Conservation (phyloP, 805 yeast species). For the Zygosaccharomyces pseudorouxii region DNA sequence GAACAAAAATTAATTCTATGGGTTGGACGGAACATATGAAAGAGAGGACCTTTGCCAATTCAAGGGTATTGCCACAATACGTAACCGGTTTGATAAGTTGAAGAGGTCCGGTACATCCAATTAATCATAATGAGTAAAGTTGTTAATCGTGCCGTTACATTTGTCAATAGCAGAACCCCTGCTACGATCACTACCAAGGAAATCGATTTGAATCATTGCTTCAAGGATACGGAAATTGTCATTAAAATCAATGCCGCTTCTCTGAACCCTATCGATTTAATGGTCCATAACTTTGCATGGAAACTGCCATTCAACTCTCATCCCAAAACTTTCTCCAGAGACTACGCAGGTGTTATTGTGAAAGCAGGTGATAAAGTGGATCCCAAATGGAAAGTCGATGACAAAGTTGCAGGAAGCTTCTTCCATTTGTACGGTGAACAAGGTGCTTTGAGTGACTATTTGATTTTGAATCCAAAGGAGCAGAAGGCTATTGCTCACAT, state of each 20-base stretch:
- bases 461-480: conserved; percentile 37
- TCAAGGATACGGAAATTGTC: conserved; percentile 25
- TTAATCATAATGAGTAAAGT: conserved; percentile 8
- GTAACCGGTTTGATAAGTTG: too few relatives aligned
- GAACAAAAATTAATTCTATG: not conserved
- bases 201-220: conserved; percentile 26
- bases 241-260: conserved; percentile 31
- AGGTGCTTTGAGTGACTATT: conserved; percentile 48
- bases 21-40: too few relatives aligned
- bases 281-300: conserved; percentile 17
- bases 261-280: conserved; percentile 31
- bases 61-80: too few relatives aligned
- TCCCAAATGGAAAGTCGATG: conserved; percentile 25
- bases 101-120: not conserved
- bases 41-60: too few relatives aligned
- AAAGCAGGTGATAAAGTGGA: conserved; percentile 25
- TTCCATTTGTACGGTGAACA: conserved; percentile 21
- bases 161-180: conserved; percentile 18
- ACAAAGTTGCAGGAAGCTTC: conserved; percentile 27
- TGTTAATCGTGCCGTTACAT: conserved; percentile 26
- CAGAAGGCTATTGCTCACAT: conserved; percentile 35
- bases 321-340: conserved; percentile 27
- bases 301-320: conserved; percentile 5
- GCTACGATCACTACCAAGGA: conserved; percentile 16
- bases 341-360: conserved; percentile 31